Base-by-base conservation (phyloP, 225 moss, liverwort and hornwort species). In the Pseudisothecium myosuroides region DNA sequence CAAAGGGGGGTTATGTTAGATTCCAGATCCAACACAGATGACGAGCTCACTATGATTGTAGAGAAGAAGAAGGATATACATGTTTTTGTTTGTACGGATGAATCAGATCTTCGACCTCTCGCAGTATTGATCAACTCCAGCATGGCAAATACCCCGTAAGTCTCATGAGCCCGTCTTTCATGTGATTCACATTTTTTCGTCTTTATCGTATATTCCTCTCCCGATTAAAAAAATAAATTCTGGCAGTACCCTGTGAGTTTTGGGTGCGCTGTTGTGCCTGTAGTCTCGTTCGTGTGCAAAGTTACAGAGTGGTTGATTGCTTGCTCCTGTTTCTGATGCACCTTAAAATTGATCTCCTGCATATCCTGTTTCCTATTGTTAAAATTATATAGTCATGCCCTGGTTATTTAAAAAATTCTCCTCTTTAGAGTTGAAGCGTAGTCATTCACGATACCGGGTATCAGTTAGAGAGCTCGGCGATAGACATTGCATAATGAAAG, bases 21-120 rank as follows among this genome's bases (percentile, higher is more conserved):
- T 89, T 88, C 90, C 41, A 37, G 60, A 63, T 67, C 49, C 64
- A 56, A 75, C 80, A 47, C 69, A 36, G 90, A 66, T 55, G 90
- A 91, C 26, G 89, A 79, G 77, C 68, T 37, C 61, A 21, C 39
- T 17, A 55, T n/a, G 27, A 54, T 50, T 81, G 88, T 60, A 76
- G 74, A 88, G 64, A 91, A 81, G 67, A 84, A 82, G 79, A 83
- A 92, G 19, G 88, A 90, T 63, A 93, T 95, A 36, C 95, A 95
- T 88, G 89, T 95, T 78, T 95, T 95, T 89, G 92, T 95, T 49
- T 94, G 95, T 50, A 95, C 95, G 52, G 95, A 95, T 92, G 95
- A 95, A 90, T 88, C 94, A 52, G 95, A 95, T 86, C 95, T 94
- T 84, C 94, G 95, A 37, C 95, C 95, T n/a, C 93, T 95, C 29